A percentile compares a stretch with the other conserved stretches of the same genome.
phyloP scores from a whole-genome alignment of 805 yeast species.

The Isabelozyma heimii region DNA sequence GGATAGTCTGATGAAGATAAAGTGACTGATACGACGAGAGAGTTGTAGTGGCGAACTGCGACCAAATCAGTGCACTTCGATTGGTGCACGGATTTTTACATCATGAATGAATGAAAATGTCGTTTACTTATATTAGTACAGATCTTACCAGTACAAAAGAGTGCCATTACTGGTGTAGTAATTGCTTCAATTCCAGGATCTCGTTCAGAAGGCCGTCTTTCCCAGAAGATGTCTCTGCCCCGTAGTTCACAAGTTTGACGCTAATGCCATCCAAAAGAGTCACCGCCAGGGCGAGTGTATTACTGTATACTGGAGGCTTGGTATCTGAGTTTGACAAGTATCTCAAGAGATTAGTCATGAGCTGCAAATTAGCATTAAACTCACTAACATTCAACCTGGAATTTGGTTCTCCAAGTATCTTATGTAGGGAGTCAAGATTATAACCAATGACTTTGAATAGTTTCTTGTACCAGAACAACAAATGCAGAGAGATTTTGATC shows the following conservation, averaged over 20 bases:
- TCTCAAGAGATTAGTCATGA: constrained; percentile 29
- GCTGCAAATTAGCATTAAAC: constrained; percentile 30
- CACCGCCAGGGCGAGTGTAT: neutral
- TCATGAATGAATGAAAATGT: too few relatives aligned
- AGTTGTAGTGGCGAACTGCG: neutral
- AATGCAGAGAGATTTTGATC: constrained; percentile 15
- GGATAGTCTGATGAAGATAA: neutral
- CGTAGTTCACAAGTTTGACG: neutral
- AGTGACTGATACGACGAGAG: neutral
- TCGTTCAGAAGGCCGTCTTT: neutral
- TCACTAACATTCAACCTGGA: constrained; percentile 17
- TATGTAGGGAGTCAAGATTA: constrained; percentile 19
- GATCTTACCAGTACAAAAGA: too few relatives aligned
- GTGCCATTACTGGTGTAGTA: neutral
- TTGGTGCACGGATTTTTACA: neutral
- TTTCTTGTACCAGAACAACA: constrained; percentile 32
- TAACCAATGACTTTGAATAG: constrained; percentile 35
- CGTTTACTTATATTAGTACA: too few relatives aligned
- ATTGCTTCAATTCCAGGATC: neutral
- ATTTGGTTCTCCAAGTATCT: constrained; percentile 9
- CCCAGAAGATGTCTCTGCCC: neutral
- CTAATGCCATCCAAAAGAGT: neutral
- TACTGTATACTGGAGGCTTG: neutral
- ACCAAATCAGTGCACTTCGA: neutral
- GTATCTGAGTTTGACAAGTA: constrained; percentile 6